phyloP scores from a whole-genome alignment of 129 eudicot genomes.

The Lonicera japonica region DNA sequence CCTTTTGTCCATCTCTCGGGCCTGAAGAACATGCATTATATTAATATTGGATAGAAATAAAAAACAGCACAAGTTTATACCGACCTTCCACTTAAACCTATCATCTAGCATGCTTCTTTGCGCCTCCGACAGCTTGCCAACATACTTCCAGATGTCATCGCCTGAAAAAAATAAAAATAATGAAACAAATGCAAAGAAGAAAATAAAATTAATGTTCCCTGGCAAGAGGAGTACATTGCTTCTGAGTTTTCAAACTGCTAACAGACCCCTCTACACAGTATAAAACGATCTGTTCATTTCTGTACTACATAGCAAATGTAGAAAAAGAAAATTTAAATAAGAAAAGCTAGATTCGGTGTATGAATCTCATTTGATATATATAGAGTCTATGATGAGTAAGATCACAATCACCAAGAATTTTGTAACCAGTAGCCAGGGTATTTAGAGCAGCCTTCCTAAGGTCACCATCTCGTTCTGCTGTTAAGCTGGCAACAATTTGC shows the following conservation, averaged over 20 bases:
- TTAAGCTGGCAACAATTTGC: slow-evolving; percentile 95
- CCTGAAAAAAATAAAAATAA: slow-evolving; percentile 27
- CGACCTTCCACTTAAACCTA: slow-evolving; percentile 88
- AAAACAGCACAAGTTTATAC: slow-evolving; percentile 7
- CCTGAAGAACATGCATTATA: slow-evolving; percentile 25
- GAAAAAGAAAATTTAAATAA: not conserved
- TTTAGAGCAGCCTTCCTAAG: slow-evolving; percentile 91
- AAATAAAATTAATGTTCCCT: not conserved
- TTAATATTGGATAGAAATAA: not conserved
- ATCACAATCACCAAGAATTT: slow-evolving; percentile 63
- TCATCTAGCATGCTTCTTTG: slow-evolving; percentile 98
- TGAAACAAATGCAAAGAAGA: not conserved
- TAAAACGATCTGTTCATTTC: too few relatives aligned
- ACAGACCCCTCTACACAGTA: too few relatives aligned
- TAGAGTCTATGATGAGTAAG: not conserved
- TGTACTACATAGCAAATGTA: not conserved
- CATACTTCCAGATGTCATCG: slow-evolving; percentile 94
- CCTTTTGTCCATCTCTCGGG: slow-evolving; percentile 93
- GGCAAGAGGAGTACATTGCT: not conserved
- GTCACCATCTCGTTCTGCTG: slow-evolving; percentile 98
- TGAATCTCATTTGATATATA: not conserved
- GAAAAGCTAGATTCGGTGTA: not conserved
- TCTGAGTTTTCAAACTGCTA: too few relatives aligned
- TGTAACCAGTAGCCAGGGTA: slow-evolving; percentile 83
- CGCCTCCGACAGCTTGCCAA: slow-evolving; percentile 91